Evolutionary conservation across 345 rosid genomes (phyloP), one percentile per base, ranked within the genome.

Genomic region (Gynandropsis gynandra): DNA sequence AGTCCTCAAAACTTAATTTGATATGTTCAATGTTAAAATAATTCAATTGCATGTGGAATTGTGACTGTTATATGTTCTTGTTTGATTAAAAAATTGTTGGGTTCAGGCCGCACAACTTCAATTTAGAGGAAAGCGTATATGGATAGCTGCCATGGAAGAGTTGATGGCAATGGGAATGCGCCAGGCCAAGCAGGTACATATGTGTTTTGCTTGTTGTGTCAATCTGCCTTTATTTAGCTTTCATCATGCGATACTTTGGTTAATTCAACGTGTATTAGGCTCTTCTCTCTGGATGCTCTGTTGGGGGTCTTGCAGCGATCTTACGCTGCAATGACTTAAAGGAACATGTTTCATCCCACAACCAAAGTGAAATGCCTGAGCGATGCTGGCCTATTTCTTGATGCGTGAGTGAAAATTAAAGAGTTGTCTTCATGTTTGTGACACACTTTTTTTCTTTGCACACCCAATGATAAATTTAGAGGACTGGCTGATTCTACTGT

Each of bases 371-470:
- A 92, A 73, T 92, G 98, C 76, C 62, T 92, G 50, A 87, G 95
- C 72, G 98, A 92, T 62, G 98, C 87, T 9, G 98, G 98, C 53
- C 59, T 87, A 47, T 92, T 92, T 65, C 90, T 92, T 14, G 98
- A 92, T 8, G 63, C 79, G 98, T 87, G 70, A 75, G 79, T 67
- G 54, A 17, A 42, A 17, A 13, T 36, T 15, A 52, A 16, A 21
- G 63, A 44, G 55, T 37, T 61, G 33, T 8, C 34, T 52, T 62
- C 11, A 16, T 0, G 42, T 59, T 11, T 60, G 40, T 19, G 47
- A 56, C 5, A 47, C 16, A 48, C 41, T 57, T 19, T 47, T 60
- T 54, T n/a, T n/a, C n/a, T n/a, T 54, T 54, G n/a, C n/a, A n/a
- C n/a, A n/a, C n/a, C n/a, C n/a, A n/a, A n/a, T n/a, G n/a, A n/a